These are phyloP conservation scores for Trametes polyzona DNA, from an alignment of 1,284 basidiomycete genomes.

Conservation along the genomic window DNA sequence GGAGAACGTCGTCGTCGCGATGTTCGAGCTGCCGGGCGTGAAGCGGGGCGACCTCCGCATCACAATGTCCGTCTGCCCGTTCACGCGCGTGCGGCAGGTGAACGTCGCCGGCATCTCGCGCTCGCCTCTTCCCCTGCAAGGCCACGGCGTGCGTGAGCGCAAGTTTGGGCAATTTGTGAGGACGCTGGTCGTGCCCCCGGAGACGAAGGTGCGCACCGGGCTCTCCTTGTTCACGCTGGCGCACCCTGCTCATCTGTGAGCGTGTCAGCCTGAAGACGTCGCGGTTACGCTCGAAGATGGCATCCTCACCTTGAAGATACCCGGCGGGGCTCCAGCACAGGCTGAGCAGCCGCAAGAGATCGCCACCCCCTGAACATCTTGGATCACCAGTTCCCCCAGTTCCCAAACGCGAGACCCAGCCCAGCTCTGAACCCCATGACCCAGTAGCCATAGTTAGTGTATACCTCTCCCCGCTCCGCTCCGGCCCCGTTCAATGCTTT, in stretches of 20 bases:
- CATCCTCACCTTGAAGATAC: slow-evolving; percentile 36
- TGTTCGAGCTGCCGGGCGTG: slow-evolving; percentile 69
- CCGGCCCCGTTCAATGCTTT: slow-evolving; percentile 2
- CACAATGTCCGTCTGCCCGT: slow-evolving; percentile 54
- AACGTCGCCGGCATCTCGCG: slow-evolving; percentile 49
- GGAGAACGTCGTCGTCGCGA: slow-evolving; percentile 51
- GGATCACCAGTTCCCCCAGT: neutral
- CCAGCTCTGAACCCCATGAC: neutral
- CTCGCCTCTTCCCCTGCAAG: slow-evolving; percentile 40
- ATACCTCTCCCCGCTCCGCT: too few relatives aligned
- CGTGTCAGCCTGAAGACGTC: slow-evolving; percentile 31
- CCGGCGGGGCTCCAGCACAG: slow-evolving; percentile 24
- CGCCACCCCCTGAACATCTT: slow-evolving; percentile 24
- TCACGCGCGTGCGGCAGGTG: slow-evolving; percentile 60
- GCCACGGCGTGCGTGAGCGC: slow-evolving; percentile 48
- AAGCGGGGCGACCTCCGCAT: slow-evolving; percentile 55
- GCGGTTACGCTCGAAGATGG: slow-evolving; percentile 34
- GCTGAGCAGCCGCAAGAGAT: slow-evolving; percentile 29
- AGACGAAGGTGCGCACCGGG: slow-evolving; percentile 53
- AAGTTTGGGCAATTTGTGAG: slow-evolving; percentile 56
- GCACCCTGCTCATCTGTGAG: too few relatives aligned
- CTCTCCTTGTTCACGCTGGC: neutral
- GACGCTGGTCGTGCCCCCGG: slow-evolving; percentile 57
- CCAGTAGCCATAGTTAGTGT: neutral
- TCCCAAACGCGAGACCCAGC: neutral